phyloP scores from a whole-genome alignment of 1,284 basidiomycete species.

The Leccinum proximum region DNA sequence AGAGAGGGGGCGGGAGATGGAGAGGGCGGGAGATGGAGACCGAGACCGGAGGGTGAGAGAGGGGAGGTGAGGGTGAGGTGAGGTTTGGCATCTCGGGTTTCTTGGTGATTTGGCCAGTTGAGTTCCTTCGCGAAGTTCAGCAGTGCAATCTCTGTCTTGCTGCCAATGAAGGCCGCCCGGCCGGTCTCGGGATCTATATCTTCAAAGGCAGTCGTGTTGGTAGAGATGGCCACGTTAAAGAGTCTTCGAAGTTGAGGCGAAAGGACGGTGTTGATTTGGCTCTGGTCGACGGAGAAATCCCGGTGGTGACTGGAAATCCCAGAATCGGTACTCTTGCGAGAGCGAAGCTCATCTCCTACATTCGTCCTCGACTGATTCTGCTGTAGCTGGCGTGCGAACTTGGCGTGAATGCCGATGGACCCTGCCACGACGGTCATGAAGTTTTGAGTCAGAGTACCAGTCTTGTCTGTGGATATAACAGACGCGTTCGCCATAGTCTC shows the following conservation, averaged over 20 bases:
- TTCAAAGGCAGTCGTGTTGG: constrained; percentile 98
- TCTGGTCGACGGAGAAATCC: constrained; percentile 88
- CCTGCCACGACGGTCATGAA: constrained; percentile 96
- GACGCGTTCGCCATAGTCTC: constrained; percentile 99
- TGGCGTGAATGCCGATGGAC: constrained; percentile 89
- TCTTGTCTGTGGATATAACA: constrained; percentile 97
- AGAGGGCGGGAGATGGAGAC: too few relatives aligned
- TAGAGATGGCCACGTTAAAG: constrained; percentile 85
- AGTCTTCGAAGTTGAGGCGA: constrained; percentile 62
- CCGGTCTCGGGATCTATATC: constrained; percentile 68
- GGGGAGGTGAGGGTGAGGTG: too few relatives aligned
- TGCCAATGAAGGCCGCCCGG: constrained; percentile 80
- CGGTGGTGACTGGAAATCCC: constrained; percentile 40
- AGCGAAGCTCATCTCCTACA: constrained; percentile 53
- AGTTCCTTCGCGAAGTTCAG: constrained; percentile 89
- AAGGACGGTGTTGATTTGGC: constrained; percentile 63
- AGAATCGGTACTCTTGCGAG: constrained; percentile 33
- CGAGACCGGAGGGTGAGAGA: too few relatives aligned
- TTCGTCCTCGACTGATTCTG: constrained; percentile 79
- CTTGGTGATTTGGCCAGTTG: constrained; percentile 77
- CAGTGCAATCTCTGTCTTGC: constrained; percentile 96
- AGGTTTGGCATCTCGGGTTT: constrained; percentile 49
- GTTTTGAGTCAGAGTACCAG: constrained; percentile 92
- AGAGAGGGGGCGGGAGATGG: too few relatives aligned
- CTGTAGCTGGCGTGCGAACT: constrained; percentile 83